Percentiles rank a stretch among this genome's conserved stretches.
Evolutionary conservation across 768 basidiomycete genomes (phyloP).

Genomic region (Cyclocybe aegerita): DNA sequence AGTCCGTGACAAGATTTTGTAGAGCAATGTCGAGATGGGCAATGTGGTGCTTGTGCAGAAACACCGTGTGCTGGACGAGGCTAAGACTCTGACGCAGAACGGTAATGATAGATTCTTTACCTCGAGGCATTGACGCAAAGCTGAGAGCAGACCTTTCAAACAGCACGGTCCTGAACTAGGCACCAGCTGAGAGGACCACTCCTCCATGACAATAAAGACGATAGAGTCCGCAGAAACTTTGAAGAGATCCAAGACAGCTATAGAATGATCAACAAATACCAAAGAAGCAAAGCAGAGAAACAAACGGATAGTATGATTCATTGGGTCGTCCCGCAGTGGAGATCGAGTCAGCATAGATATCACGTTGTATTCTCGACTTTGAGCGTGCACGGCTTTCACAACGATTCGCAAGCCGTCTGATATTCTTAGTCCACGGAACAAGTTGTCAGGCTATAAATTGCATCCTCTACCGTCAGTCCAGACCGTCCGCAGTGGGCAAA

Average conservation of each 20-base stretch:
- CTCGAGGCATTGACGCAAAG: constrained; percentile 69
- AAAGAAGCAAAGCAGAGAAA: constrained; percentile 9
- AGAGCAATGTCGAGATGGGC: constrained; percentile 75
- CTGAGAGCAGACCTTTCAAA: constrained; percentile 51
- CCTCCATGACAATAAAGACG: constrained; percentile 77
- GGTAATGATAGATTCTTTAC: constrained; percentile 28
- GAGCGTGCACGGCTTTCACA: constrained; percentile 65
- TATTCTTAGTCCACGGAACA: constrained; percentile 65
- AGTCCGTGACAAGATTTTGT: constrained; percentile 68
- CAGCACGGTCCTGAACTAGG: constrained; percentile 48
- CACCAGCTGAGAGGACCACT: constrained; percentile 70
- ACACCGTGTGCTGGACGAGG: constrained; percentile 54
- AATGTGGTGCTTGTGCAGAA: constrained; percentile 67
- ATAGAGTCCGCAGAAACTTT: constrained; percentile 49
- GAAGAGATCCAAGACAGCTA: constrained; percentile 69
- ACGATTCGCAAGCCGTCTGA: constrained; percentile 54
- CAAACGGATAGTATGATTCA: constrained; percentile 80
- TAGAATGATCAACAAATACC: neutral
- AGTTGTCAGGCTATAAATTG: constrained; percentile 58
- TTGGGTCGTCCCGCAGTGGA: constrained; percentile 52
- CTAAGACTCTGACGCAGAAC: neutral
- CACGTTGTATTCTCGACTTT: constrained; percentile 62
- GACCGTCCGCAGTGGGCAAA: neutral
- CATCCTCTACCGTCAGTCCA: constrained; percentile 5
- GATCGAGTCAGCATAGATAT: constrained; percentile 56